Base-by-base conservation (phyloP, 306 rosid genomes). In the Casuarina cunninghamiana region DNA sequence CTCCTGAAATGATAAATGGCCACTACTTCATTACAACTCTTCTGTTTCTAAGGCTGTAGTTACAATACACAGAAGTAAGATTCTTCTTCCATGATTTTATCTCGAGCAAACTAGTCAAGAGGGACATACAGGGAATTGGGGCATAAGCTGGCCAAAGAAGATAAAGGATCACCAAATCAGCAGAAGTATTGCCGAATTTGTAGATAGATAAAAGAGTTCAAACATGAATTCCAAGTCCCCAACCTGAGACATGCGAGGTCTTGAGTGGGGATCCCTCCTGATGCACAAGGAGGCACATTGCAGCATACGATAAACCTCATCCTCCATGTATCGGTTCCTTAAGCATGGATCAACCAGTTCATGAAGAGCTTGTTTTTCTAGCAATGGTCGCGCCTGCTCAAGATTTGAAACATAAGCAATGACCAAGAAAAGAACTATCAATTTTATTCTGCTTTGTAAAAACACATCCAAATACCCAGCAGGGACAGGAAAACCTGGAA, bases 181-280 rank as follows among this genome's bases (percentile, higher is more conserved):
- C 45, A 65, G 4, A 15, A 39, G 10, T 39, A 32, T 10, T 12
- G 38, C 8, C 35, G 26, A 38, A 35, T 38, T 37, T 48, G 42
- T 37, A 35, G 11, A 12, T 62, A 11, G 26, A n/a, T 54, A 32
- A 62, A 42, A 9, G 51, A 5, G 44, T 10, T 50, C 45, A 53
- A 51, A 73, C 26, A 50, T 39, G 21, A 4, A 48, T 44, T 41
- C 76, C 6, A 41, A 61, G 37, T 37, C 72, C 69, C 82, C 12
- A 69, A 95, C 98, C 97, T 91, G 97, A 75, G 99, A 95, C 96
- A 93, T 93, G 57, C 97, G 90, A 45, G 97, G 99, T 83, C 99
- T 86, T 58, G 83, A 79, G 72, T 84, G 88, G 69, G 93, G 93
- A 48, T 91, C 97, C 3, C 85, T 78, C 74, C 84, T 74, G 57